A percentile compares a stretch with the other conserved stretches of the same genome.
Evolutionary conservation across 371 early-diverging fungal genomes (phyloP).

Genomic region (Vairimorpha ceranae): DNA sequence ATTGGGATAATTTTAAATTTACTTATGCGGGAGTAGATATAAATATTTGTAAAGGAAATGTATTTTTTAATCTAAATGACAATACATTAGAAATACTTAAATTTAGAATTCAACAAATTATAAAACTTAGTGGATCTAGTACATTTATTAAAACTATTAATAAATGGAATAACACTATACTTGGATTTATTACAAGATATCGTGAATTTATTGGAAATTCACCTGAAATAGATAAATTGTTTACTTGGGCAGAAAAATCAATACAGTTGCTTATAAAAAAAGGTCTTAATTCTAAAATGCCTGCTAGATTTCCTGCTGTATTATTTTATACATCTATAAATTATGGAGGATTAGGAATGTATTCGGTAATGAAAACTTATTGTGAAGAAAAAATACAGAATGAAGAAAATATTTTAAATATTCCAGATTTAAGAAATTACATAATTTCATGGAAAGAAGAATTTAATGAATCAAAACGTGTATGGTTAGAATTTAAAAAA

Average conservation of each 20-base stretch:
- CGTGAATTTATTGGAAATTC: conserved; percentile 93
- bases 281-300: conserved; percentile 96
- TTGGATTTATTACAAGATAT: conserved; percentile 88
- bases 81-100: conserved; percentile 80
- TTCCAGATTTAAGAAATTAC: neutral
- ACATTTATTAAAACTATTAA: conserved; percentile 94
- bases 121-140: conserved; percentile 87
- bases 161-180: conserved; percentile 85
- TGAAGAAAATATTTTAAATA: conserved; percentile 52
- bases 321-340: conserved; percentile 83
- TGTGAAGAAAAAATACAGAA: conserved; percentile 67
- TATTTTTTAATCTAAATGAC: conserved; percentile 69
- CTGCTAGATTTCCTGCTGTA: conserved; percentile 89
- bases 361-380: conserved; percentile 78
- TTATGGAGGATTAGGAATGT: conserved; percentile 94
- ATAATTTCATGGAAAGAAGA: conserved; percentile 18
- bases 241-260: conserved; percentile 74
- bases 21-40: conserved; percentile 78
- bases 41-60: conserved; percentile 6
- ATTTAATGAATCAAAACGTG: conserved; percentile 65
- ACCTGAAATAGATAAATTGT: conserved; percentile 64
- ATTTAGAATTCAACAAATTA: conserved; percentile 84
- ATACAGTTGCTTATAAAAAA: conserved; percentile 95
- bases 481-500: conserved; percentile 86
- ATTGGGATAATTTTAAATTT: conserved; percentile 73